phyloP scores from a whole-genome alignment of 306 rosid species.

The Begonia masoniana region DNA sequence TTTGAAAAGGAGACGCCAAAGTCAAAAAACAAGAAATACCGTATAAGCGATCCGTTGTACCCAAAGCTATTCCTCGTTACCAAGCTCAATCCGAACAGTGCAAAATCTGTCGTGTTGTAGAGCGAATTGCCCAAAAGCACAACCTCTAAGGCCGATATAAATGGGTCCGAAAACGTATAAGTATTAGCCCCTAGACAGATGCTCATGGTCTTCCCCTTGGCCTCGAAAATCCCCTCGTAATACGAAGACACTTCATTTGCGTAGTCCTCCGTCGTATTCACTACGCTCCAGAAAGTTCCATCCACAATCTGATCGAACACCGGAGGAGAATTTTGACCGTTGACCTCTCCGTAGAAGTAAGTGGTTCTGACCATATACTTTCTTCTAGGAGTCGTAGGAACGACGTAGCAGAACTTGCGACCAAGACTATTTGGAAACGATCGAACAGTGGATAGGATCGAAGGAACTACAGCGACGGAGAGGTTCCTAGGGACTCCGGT shows the following conservation, averaged over 20 bases:
- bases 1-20: too few species aligned
- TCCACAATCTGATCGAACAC: conserved; percentile 85
- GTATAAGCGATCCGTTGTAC: conserved; percentile 37
- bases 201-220: conserved; percentile 45
- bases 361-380: conserved; percentile 58
- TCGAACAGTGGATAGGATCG: conserved; percentile 42
- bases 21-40: conserved; percentile 21
- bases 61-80: conserved; percentile 60
- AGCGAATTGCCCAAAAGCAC: conserved; percentile 37
- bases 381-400: conserved; percentile 35
- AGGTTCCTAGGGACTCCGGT: conserved; percentile 35
- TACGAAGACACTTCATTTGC: conserved; percentile 19
- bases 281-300: conserved; percentile 69
- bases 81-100: conserved; percentile 25
- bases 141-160: conserved; percentile 70
- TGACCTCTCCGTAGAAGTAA: conserved; percentile 62
- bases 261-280: conserved; percentile 63
- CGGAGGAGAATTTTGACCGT: conserved; percentile 46
- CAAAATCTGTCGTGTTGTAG: conserved; percentile 67
- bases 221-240: conserved; percentile 64
- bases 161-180: conserved; percentile 75
- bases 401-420: conserved; percentile 53
- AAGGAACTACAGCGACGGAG: conserved; percentile 13
- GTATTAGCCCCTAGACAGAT: conserved; percentile 60
- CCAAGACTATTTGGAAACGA: conserved; percentile 37